Base-by-base conservation (phyloP, 352 stramenopile genomes). In the Globisporangium takayamanum region DNA sequence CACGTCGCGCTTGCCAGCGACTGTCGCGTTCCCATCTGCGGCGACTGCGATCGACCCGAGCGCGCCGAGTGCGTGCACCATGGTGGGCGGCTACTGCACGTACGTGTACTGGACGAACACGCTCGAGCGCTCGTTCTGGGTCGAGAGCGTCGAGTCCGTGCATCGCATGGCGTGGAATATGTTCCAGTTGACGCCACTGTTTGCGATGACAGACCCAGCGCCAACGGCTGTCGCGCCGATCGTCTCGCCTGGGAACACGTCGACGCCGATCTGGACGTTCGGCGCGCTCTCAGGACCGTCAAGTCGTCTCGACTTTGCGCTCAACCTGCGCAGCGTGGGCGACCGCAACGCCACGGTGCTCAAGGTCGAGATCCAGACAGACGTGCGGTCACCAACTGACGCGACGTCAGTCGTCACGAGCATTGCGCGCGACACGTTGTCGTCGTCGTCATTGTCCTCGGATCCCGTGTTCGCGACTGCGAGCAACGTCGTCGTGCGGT, bases 321-420 rank as follows among this genome's bases (percentile, higher is more conserved):
- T 84, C 7, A 65, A 83, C 48, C 62, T 84, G 7, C 68, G 68
- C 48, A 84, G 68, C 41, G 58, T 68, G 0, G 63, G 70, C 20
- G 64, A 80, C 55, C 10, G 10, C 10, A 80, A 82, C 20, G 60
- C 65, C 10, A 87, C 74, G n/a, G 54, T 64, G 16, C 64, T 87
- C 5, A 80, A 70, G 41, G 65, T 87, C 0, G 74, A 84, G 51
- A 63, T 87, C 53, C 63, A 64, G 8, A 72, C 74, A 2, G 76
- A 74, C 25, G 67, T 84, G 16, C 70, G 69, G 20, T 68, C 68
- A 5, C 54, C 63, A 8, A 55, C 64, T 1, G 72, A 87, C 46
- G 73, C 74, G 14, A 68, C 70, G 11, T 73, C 77, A 22, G 80
- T 70, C 2, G 71, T 83, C 68, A 87, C 77, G 39, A 84, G 74